These are phyloP conservation scores for Stellera chamaejasme DNA, from an alignment of 345 rosid species.

Conservation along the genomic window DNA sequence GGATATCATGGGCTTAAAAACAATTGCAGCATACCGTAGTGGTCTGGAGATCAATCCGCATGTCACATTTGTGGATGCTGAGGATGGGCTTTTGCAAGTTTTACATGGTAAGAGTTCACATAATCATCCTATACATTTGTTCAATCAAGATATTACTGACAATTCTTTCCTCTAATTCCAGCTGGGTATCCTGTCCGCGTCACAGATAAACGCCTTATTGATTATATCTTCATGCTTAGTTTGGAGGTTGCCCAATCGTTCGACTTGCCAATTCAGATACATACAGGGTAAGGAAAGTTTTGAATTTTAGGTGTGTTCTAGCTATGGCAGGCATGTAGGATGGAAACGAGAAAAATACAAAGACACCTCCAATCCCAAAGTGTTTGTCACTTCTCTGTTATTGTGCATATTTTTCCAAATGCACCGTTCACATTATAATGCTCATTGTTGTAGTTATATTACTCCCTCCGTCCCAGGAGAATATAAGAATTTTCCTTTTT, in stretches of 20 bases:
- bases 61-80: constrained; percentile 52
- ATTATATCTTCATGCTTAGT: constrained; percentile 58
- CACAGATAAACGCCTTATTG: constrained; percentile 65
- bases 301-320: constrained; percentile 8
- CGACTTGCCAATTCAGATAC: constrained; percentile 89
- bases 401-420: too few relatives aligned
- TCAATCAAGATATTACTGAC: constrained; percentile 13
- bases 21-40: constrained; percentile 88
- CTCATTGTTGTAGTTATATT: too few relatives aligned
- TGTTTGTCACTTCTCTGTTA: too few relatives aligned
- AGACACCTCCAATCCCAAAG: too few relatives aligned
- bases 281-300: constrained; percentile 67
- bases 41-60: constrained; percentile 72
- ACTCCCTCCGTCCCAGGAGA: too few relatives aligned
- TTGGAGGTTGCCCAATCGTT: constrained; percentile 50
- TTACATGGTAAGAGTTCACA: constrained; percentile 35
- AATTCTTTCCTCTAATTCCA: constrained; percentile 25
- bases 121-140: too few relatives aligned
- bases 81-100: constrained; percentile 59
- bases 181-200: constrained; percentile 66
- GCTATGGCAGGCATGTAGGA: not conserved
- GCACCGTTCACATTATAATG: too few relatives aligned
- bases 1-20: constrained; percentile 66
- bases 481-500: too few relatives aligned
- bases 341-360: too few relatives aligned